A percentile compares a stretch with the other conserved stretches of the same genome.
Conservation (phyloP, 306 rosid species). For the Quercus mongolica region DNA sequence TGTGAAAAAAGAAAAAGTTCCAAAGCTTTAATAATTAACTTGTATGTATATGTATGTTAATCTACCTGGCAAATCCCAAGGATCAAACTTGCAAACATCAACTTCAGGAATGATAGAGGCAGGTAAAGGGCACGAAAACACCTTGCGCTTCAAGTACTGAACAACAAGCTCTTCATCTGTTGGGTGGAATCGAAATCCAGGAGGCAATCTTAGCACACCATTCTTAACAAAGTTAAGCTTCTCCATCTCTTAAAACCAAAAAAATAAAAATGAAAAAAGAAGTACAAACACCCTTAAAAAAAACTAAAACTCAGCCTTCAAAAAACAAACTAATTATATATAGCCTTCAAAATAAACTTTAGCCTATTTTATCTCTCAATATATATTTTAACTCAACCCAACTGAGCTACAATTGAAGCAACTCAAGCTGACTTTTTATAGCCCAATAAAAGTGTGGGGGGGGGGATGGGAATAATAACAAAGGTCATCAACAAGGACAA, state of each 20-base stretch:
- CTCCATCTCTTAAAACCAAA: conserved; percentile 28
- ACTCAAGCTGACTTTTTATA: conserved; percentile 12
- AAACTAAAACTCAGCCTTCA: neutral
- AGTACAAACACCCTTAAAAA: neutral
- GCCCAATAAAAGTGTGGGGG: conserved; percentile 14
- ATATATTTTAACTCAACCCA: neutral
- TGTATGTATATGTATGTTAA: neutral
- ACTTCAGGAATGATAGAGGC: conserved; percentile 90
- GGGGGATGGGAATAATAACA: neutral
- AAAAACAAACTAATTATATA: neutral
- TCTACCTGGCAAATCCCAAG: conserved; percentile 98
- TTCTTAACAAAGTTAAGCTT: conserved; percentile 63
- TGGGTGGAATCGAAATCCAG: conserved; percentile 95
- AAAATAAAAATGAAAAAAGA: neutral
- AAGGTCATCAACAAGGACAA: conserved; percentile 16
- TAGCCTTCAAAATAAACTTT: neutral
- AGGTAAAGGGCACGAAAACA: conserved; percentile 71
- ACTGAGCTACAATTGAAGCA: neutral
- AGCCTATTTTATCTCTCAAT: neutral
- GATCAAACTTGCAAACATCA: conserved; percentile 87
- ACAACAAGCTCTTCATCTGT: conserved; percentile 89
- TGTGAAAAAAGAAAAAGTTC: neutral
- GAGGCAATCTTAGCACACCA: conserved; percentile 83
- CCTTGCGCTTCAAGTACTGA: conserved; percentile 81
- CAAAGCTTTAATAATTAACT: neutral